Conservation (phyloP, 768 basidiomycete species). For the Cubamyces lactineus region DNA sequence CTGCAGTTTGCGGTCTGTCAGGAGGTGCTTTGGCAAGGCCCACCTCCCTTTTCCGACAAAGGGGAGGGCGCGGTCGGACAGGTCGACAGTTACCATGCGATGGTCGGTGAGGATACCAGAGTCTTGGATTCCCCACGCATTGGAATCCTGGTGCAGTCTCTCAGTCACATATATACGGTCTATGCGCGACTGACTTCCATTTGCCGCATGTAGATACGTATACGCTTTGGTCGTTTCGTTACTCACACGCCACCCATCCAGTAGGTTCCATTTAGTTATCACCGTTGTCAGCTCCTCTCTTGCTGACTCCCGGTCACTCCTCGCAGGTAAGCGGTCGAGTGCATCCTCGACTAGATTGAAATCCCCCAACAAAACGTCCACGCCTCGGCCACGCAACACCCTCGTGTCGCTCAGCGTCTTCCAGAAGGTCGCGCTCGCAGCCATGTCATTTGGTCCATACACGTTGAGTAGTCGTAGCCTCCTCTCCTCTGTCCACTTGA, state of each 20-base stretch:
- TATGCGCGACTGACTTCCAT: background rate
- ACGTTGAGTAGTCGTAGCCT: background rate
- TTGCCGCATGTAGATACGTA: background rate
- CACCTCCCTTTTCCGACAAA: conserved; percentile 17
- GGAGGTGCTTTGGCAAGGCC: background rate
- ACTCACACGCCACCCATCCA: background rate
- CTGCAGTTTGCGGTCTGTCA: background rate
- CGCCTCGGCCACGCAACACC: background rate
- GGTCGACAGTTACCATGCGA: background rate
- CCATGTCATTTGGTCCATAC: background rate
- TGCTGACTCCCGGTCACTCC: too few species aligned
- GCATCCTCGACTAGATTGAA: conserved; percentile 43
- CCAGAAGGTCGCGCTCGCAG: background rate
- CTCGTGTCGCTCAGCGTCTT: background rate
- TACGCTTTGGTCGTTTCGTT: background rate
- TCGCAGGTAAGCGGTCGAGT: background rate
- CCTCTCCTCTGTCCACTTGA: background rate
- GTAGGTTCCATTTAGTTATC: background rate
- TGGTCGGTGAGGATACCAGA: conserved; percentile 4
- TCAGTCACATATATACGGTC: background rate
- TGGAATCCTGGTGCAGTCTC: background rate
- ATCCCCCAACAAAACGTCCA: conserved; percentile 24
- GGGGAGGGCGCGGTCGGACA: background rate
- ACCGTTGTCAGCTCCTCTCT: background rate
- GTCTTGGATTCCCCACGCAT: background rate